phyloP scores from a whole-genome alignment of 208 protist species.

The Crithidia expoeki region DNA sequence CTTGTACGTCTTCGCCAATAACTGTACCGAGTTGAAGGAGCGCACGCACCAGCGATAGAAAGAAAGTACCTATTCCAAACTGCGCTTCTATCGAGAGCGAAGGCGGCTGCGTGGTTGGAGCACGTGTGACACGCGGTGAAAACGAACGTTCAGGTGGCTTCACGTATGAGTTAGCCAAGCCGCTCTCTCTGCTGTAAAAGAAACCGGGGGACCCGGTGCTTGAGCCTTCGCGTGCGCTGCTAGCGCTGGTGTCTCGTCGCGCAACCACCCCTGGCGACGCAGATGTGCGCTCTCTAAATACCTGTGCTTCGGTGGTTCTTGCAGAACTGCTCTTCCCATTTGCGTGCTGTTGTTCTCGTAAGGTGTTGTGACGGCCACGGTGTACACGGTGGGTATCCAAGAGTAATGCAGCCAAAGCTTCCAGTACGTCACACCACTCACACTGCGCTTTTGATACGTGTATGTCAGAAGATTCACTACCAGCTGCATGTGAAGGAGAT shows the following conservation, averaged over 20 bases:
- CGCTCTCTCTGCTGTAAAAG: no score
- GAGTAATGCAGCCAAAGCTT: conserved; percentile 13
- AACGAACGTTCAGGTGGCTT: no score
- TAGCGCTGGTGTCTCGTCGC: background rate
- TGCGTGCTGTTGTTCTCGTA: background rate
- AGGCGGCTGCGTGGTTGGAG: conserved; percentile 3
- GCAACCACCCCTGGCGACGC: background rate
- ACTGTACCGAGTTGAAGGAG: conserved; percentile 20
- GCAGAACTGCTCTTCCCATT: background rate
- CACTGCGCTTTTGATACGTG: background rate
- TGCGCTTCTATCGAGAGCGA: conserved; percentile 45
- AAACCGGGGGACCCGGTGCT: no score
- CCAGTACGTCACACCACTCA: conserved; percentile 26
- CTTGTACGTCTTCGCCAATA: no score
- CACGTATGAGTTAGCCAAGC: no score
- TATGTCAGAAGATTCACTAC: no score
- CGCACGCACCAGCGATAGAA: conserved; percentile 40
- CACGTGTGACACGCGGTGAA: background rate
- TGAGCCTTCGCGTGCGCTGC: conserved; percentile 5
- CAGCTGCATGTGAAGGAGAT: no score
- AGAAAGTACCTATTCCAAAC: conserved; percentile 41
- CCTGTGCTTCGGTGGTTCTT: background rate
- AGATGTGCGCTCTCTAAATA: background rate
- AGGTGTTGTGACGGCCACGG: background rate
- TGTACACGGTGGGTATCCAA: conserved; percentile 21